Evolutionary conservation across 2,329 filamentous ascomycete species (phyloP).

Genomic region (Aspergillus sp.): DNA sequence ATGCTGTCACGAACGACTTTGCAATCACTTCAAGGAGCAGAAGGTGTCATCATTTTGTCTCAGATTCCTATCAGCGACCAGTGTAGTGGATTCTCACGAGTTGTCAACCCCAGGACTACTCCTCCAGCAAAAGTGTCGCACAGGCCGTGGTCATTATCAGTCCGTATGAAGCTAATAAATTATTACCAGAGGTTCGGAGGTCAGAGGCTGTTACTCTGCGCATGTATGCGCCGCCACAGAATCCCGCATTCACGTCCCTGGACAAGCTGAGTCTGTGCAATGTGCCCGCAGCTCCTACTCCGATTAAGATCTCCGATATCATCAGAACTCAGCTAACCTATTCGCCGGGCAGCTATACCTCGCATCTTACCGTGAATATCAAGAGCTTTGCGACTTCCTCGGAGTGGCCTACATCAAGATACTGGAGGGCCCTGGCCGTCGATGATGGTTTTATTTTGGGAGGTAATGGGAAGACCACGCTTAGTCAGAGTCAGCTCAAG

Average conservation of each 20-base stretch:
- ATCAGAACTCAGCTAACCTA: conserved; percentile 52
- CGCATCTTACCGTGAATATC: conserved; percentile 48
- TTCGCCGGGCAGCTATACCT: conserved; percentile 65
- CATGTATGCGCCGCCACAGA: conserved; percentile 46
- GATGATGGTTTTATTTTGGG: conserved; percentile 19
- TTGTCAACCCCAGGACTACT: neutral
- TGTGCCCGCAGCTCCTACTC: conserved; percentile 18
- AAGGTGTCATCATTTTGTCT: conserved; percentile 1
- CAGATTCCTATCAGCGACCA: conserved; percentile 47
- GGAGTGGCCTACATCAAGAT: conserved; percentile 13
- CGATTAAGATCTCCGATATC: conserved; percentile 12
- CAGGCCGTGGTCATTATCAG: conserved; percentile 50
- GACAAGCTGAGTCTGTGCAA: conserved; percentile 44
- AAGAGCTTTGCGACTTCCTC: conserved; percentile 15
- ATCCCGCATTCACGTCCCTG: conserved; percentile 32
- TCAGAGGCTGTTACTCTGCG: conserved; percentile 40
- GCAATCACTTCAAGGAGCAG: conserved; percentile 34
- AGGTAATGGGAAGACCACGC: conserved; percentile 16
- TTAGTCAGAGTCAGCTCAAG: conserved; percentile 35
- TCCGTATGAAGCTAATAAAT: conserved; percentile 52
- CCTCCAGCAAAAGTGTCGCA: neutral
- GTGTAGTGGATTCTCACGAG: conserved; percentile 50
- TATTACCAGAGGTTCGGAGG: conserved; percentile 37
- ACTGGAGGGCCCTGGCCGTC: conserved; percentile 17
- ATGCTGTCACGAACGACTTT: conserved; percentile 50